Evolutionary conservation across 257 asterid genomes (phyloP).

Genomic region (Nicotiana obtusifolia): DNA sequence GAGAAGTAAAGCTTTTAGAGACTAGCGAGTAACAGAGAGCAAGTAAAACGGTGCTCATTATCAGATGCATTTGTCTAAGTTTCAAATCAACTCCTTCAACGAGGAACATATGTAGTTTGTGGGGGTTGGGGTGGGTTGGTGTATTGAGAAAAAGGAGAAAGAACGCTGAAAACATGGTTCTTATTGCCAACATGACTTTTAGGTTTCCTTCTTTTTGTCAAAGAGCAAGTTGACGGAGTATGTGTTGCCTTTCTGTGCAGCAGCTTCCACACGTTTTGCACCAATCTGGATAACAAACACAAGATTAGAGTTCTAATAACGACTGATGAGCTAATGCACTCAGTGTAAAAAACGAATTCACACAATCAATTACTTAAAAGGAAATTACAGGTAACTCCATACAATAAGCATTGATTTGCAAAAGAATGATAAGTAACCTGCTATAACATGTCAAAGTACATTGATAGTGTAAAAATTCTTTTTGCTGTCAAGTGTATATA

Average conservation of each 20-base stretch:
- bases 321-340: background rate
- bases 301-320: background rate
- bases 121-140: background rate
- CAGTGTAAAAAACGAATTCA: too few species aligned
- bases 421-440: background rate
- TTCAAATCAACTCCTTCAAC: too few species aligned
- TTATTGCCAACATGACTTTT: constrained; percentile 2
- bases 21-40: too few species aligned
- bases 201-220: constrained; percentile 49
- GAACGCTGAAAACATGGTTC: background rate
- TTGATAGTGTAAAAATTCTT: background rate
- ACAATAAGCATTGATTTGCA: background rate
- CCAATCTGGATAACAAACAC: constrained; percentile 50
- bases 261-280: constrained; percentile 68
- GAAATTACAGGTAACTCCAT: background rate
- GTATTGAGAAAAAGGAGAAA: background rate
- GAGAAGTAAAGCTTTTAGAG: background rate
- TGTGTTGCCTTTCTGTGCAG: constrained; percentile 71
- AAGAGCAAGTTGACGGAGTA: constrained; percentile 77
- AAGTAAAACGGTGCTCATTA: too few species aligned
- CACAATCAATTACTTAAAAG: background rate
- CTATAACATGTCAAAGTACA: background rate
- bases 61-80: background rate
- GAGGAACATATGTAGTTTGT: background rate
- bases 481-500: background rate